These are phyloP conservation scores for Musa troglodytarum DNA, from an alignment of 176 grass and related monocot genomes.

Conservation along the genomic window DNA sequence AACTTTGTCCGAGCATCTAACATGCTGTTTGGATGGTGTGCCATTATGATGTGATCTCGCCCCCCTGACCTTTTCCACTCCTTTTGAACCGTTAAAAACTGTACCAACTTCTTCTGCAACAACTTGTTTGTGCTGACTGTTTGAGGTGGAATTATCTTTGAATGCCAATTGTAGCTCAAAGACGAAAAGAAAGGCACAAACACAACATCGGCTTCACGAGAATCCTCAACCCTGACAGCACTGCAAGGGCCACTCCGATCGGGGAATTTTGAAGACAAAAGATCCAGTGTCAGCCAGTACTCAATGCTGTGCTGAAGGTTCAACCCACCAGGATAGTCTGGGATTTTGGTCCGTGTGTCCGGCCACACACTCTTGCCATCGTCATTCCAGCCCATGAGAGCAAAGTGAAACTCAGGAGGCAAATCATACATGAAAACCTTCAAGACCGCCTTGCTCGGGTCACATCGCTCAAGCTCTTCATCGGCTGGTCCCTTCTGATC, in stretches of 20 bases:
- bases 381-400: conserved; percentile 56
- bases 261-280: conserved; percentile 60
- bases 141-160: conserved; percentile 41
- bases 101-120: conserved; percentile 63
- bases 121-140: conserved; percentile 42
- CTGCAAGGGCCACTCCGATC: conserved; percentile 26
- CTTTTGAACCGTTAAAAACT: conserved; percentile 35
- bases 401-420: conserved; percentile 83
- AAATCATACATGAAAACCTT: conserved; percentile 90
- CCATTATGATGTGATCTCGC: conserved; percentile 62
- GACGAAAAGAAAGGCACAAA: conserved; percentile 95
- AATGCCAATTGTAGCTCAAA: conserved; percentile 83
- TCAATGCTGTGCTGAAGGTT: conserved; percentile 94
- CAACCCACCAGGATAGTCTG: conserved; percentile 68
- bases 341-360: conserved; percentile 24
- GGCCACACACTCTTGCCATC: conserved; percentile 52
- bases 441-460: conserved; percentile 28
- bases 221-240: conserved; percentile 47
- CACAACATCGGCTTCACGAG: conserved; percentile 53
- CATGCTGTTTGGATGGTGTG: conserved; percentile 94
- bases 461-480: conserved; percentile 26
- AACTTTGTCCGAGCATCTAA: conserved; percentile 49
- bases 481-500: conserved; percentile 9
- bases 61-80: conserved; percentile 73
- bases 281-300: conserved; percentile 86